Conservation (phyloP, 306 rosid genomes). For the Senna siamea region DNA sequence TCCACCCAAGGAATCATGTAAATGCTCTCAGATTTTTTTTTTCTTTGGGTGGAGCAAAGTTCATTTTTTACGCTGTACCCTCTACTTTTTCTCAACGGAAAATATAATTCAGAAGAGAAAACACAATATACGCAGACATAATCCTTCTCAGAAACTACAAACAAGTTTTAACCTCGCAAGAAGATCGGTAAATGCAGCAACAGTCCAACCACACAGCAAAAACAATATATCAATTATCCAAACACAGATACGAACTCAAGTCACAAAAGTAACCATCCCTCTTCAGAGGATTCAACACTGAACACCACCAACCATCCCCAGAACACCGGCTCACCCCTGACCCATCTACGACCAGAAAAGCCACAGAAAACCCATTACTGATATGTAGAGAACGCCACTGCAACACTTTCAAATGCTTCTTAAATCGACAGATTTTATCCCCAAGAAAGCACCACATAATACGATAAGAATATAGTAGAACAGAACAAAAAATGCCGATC, state of each 20-base stretch:
- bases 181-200: neutral
- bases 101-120: neutral
- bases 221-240: constrained; percentile 22
- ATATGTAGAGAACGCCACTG: constrained; percentile 19
- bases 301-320: constrained; percentile 33
- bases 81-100: neutral
- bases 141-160: neutral
- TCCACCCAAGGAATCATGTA: neutral
- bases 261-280: constrained; percentile 16
- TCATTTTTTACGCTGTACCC: neutral
- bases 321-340: neutral
- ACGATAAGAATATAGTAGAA: constrained; percentile 20
- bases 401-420: constrained; percentile 16
- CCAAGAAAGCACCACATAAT: constrained; percentile 10
- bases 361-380: constrained; percentile 24
- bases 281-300: constrained; percentile 33
- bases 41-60: neutral
- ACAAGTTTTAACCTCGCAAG: neutral
- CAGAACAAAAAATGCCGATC: constrained; percentile 46
- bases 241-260: constrained; percentile 35
- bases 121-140: neutral
- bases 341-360: neutral
- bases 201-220: constrained; percentile 1
- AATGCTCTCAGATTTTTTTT: neutral
- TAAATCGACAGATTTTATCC: constrained; percentile 33